Base-by-base conservation (phyloP, 257 asterid genomes). In the Schizonepeta tenuifolia region DNA sequence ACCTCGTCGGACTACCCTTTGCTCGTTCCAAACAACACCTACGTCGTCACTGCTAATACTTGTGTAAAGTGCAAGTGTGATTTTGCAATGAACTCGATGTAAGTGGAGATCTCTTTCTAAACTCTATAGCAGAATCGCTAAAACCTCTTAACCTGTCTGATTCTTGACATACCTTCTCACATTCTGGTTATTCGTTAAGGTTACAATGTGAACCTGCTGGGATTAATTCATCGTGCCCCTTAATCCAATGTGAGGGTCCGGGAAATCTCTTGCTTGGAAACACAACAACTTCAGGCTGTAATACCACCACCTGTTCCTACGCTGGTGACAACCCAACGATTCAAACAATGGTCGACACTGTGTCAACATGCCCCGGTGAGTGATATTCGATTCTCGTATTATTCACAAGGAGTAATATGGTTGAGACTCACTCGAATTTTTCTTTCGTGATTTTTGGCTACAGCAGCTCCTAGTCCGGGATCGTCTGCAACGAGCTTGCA, bases 31-130 rank as follows among this genome's bases (percentile, higher is more conserved):
- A 90, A 89, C 31, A 85, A 75, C 59, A 80, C 91, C 41, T 91
- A 91, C 41, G 76, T 44, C 56, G 76, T 84, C 88, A 91, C 98
- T 50, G 97, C 98, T 65, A 68, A 71, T 22, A 77, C 79, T 21
- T 93, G 98, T 26, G 90, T 93, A 14, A 67, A 24, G 78, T 93
- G 98, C 88, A 80, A 63, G 11, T 93, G 98, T 64, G 75, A 87
- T 73, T 80, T 96, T 57, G 82, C 92, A 18, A 69, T 63, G 4
- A 86, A 75, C 88, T 85, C 85, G 90, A 81, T 43, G 98, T 91
- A 77, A 89, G 98, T 74, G 36, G 26, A 31, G 35, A 26, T 2
- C 2, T 10, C 44, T 56, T 12, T 18, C 63, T 14, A 7, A 8
- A 18, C 36, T 50, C 43, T 20, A 41, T 3, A n/a, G 28, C 40